Base-by-base conservation (phyloP, 345 rosid species). In the Aurinia saxatilis region DNA sequence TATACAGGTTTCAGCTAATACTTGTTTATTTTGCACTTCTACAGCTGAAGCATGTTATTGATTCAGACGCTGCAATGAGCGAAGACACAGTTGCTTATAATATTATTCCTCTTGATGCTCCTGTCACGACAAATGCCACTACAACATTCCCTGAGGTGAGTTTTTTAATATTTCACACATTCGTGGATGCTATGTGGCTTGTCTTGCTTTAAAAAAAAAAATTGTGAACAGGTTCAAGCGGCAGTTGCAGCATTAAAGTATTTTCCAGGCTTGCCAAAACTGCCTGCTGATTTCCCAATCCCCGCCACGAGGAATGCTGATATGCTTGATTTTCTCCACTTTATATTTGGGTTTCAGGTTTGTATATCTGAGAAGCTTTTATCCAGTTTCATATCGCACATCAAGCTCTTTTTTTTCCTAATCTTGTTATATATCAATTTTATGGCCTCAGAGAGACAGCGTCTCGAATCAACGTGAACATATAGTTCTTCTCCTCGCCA, bases 401-500 rank as follows among this genome's bases (percentile, higher is more conserved):
- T 21, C 45, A 59, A n/a, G 25, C n/a, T 25, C 2, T 15, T 57
- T 21, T 30, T 33, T 11, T 39, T 10, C 11, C n/a, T 15, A 19
- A 19, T 10, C 48, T 55, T 63, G 14, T 71, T 49, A 71, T 27
- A 64, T 49, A 35, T 50, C 16, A 15, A 45, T 47, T 58, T 68
- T 11, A 56, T 73, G 69, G 40, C 50, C 46, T 31, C 88, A 90
- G 98, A 92, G 81, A 79, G 98, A 87, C 82, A 89, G 84, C 66
- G 95, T 89, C 55, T 84, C 96, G 21, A 89, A 92, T 60, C 98
- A 92, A 78, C 95, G 97, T 41, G 98, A 92, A 64, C 97, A 92
- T 66, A 63, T 92, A 46, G 91, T 84, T 78, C 98, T 84, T 71
- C 91, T 92, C 45, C 97, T 92, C 15, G 80, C 91, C 5, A 92